Evolutionary conservation across 1,284 basidiomycete species (phyloP), one percentile per base, ranked within the genome.

Genomic region (Ustilago trichophora): DNA sequence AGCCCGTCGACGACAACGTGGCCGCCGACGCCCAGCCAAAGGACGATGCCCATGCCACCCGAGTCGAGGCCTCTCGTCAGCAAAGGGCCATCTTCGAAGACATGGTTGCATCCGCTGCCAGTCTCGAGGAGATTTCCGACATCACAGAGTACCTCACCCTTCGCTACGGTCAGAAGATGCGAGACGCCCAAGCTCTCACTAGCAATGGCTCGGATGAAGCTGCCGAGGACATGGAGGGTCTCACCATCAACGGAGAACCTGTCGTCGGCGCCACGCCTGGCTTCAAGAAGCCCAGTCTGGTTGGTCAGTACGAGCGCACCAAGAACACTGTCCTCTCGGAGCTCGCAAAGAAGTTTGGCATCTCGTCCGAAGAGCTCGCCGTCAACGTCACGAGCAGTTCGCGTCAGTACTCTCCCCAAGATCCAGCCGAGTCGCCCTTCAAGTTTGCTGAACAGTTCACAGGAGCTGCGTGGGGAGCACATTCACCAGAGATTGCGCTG

Each of bases 101-200:
- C 25, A 66, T 78, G 56, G 62, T 85, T 16, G 77, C 81, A 16
- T 79, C 83, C 59, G 78, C 81, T 27, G 75, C 82, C 59, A 83
- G 82, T 49, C 89, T 95, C 34, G 96, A 98, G 82, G 87, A 92
- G 67, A 90, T 96, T 11, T 89, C 91, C 0, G 96, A 99, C 77
- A 88, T 91, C 16, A 89, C 90, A 0, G 94, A 96, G 75, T 99
- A 93, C 92, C 83, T 99, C 41, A 84, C 87, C 21, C 88, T 93
- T 85, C 91, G 90, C 80, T 92, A 93, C 62, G 81, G 83, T 4
- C 72, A 79, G 18, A 81, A 83, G 62, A 76, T 81, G 68, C 68
- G 70, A 25, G 72, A 80, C 18, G 73, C 71, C 10, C 73, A 78
- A 47, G 58, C 69, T 1, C 35, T 58, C 12, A 87, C 90, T 63